Percentiles rank a stretch among this genome's conserved stretches.
These are phyloP conservation scores for Chlamydomonas sp. DNA, from an alignment of 139 green algal species.

Conservation along the genomic window DNA sequence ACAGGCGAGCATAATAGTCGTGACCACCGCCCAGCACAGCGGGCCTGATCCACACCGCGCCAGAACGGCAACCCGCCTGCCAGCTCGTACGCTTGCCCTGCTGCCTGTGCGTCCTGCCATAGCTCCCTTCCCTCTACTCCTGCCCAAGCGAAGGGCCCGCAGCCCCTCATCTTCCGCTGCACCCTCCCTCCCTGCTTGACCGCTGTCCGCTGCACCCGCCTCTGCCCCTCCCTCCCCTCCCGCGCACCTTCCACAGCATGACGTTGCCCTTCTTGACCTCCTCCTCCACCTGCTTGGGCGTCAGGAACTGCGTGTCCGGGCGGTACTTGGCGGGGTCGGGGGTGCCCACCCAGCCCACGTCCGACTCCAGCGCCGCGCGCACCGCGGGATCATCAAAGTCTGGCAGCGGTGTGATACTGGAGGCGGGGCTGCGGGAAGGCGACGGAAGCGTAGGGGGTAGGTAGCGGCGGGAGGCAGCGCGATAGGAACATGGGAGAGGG, in stretches of 20 bases:
- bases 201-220: no score
- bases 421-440: background rate
- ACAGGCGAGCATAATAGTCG: background rate
- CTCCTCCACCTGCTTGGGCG: slow-evolving; percentile 41
- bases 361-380: background rate
- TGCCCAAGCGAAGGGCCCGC: no score
- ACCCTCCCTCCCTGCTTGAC: no score
- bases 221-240: background rate
- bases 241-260: slow-evolving; percentile 26
- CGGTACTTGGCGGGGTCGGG: slow-evolving; percentile 47
- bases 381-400: slow-evolving; percentile 11
- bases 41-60: no score
- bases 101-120: no score
- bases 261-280: slow-evolving; percentile 50
- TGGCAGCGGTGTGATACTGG: background rate
- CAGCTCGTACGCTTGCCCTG: no score
- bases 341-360: slow-evolving; percentile 48
- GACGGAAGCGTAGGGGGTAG: background rate
- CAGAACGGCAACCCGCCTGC: no score
- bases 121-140: no score
- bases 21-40: background rate
- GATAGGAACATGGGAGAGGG: no score
- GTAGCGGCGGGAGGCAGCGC: background rate
- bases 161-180: no score
- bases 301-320: slow-evolving; percentile 24